Evolutionary conservation across 495 filamentous ascomycete species (phyloP).

Genomic region (Penicillium arizonense): DNA sequence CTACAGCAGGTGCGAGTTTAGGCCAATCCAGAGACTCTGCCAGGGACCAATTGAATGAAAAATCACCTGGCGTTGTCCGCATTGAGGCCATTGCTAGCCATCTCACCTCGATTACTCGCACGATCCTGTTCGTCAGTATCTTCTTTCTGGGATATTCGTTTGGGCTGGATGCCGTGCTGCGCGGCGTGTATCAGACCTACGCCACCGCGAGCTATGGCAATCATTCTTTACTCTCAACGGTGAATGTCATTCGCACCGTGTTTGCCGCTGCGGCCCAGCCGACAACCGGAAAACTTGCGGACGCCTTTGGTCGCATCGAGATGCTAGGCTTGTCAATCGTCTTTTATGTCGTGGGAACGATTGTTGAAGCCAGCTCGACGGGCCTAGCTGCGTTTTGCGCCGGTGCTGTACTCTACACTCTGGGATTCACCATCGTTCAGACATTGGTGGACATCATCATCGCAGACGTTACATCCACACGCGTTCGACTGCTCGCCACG

Average conservation of each 20-base stretch:
- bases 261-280: slow-evolving; percentile 11
- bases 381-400: slow-evolving; percentile 2
- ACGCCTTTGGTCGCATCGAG: slow-evolving; percentile 10
- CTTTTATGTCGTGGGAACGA: slow-evolving; percentile 7
- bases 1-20: no score
- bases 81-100: slow-evolving; percentile 4
- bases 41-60: no score
- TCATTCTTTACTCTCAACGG: slow-evolving; percentile 8
- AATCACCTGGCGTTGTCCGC: slow-evolving; percentile 6
- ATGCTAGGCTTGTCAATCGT: slow-evolving; percentile 6
- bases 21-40: no score
- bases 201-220: slow-evolving; percentile 10
- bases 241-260: slow-evolving; percentile 8
- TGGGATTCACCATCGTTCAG: slow-evolving; percentile 4
- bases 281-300: slow-evolving; percentile 4
- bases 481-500: slow-evolving; percentile 6
- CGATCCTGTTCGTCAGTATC: slow-evolving; percentile 3
- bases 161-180: slow-evolving; percentile 8
- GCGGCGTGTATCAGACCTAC: slow-evolving; percentile 8
- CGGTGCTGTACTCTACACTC: slow-evolving; percentile 3
- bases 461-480: slow-evolving; percentile 10
- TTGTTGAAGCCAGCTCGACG: slow-evolving; percentile 1
- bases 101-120: neutral
- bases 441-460: slow-evolving; percentile 9
- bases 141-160: slow-evolving; percentile 10